Percentiles rank a stretch among this genome's conserved stretches.
Conservation (phyloP, 345 rosid genomes). For the Heritiera littoralis region DNA sequence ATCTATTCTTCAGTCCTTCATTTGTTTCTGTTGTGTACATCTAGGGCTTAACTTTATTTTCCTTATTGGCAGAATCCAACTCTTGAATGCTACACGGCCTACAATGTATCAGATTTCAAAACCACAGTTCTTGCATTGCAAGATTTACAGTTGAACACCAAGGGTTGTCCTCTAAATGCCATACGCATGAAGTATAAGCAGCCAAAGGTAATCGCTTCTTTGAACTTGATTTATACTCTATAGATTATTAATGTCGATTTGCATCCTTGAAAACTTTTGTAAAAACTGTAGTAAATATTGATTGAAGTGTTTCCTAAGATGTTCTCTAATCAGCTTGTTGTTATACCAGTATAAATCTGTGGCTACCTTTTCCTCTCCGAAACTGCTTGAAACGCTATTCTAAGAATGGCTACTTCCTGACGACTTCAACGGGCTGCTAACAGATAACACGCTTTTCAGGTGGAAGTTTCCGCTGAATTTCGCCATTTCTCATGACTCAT, state of each 20-base stretch:
- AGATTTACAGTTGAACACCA: conserved; percentile 66
- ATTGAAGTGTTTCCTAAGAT: neutral
- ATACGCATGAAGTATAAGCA: conserved; percentile 71
- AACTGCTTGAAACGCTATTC: conserved; percentile 64
- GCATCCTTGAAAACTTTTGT: neutral
- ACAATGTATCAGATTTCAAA: conserved; percentile 65
- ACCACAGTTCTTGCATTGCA: conserved; percentile 53
- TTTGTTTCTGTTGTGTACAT: conserved; percentile 12
- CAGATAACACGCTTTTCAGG: conserved; percentile 29
- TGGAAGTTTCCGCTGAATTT: conserved; percentile 16
- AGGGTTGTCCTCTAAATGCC: conserved; percentile 65
- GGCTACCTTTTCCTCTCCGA: conserved; percentile 58
- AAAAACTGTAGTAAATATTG: neutral
- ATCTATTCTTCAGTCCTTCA: conserved; percentile 20
- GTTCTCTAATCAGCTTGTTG: conserved; percentile 20
- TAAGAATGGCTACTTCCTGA: conserved; percentile 35
- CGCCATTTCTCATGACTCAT: conserved; percentile 18
- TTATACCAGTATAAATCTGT: conserved; percentile 72
- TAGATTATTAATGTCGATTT: neutral
- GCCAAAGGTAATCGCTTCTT: conserved; percentile 48
- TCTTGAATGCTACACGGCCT: conserved; percentile 72
- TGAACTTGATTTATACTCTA: conserved; percentile 1
- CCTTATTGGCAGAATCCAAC: conserved; percentile 62
- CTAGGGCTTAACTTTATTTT: conserved; percentile 12
- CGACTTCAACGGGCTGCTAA: conserved; percentile 28